Base-by-base conservation (phyloP, 495 filamentous ascomycete genomes). In the Neurospora sp. region DNA sequence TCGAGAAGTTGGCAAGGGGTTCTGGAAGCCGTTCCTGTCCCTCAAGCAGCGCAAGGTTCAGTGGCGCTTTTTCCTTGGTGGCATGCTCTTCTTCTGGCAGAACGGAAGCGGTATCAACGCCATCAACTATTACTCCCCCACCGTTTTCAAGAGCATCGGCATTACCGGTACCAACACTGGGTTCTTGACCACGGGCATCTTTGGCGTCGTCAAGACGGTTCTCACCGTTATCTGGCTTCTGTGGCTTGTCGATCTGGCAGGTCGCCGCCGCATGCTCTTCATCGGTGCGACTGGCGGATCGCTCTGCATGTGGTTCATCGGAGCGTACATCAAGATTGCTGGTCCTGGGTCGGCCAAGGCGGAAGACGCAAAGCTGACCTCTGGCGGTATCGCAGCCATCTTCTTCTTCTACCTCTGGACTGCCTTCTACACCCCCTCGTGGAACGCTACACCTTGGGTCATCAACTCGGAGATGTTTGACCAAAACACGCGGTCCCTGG, bases 371-470 rank as follows among this genome's bases (percentile, higher is more conserved):
- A 69, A 78, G 5, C 80, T 91, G 70, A 81, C 82, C 7, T 79
- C 86, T 8, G 89, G 86, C 59, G 90, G 90, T 59, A 90, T 91
- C 70, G 87, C 88, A 0, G 91, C 91, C 42, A 88, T 93, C 65
- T 91, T 92, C 83, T 92, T 93, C 85, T 92, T 93, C 82, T 93
- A 93, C 76, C 85, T 93, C 18, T 93, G 90, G 90, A 93, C 91
- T 4, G 88, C 88, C 8, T 93, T 91, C 81, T 93, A 93, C 77
- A 91, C 91, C 7, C 88, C 91, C 0, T 88, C 89, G 4, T 93
- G 91, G 90, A 93, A 93, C 78, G 90, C 90, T 16, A 90, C 88
- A 5, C 89, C 89, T 0, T 91, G 89, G 89, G 88, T 90, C 44
- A 80, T 89, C 73, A 90, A 90, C 81, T 86, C 87, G 40, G 89